phyloP scores from a whole-genome alignment of 2,329 filamentous ascomycete species.

The Claviceps capensis region DNA sequence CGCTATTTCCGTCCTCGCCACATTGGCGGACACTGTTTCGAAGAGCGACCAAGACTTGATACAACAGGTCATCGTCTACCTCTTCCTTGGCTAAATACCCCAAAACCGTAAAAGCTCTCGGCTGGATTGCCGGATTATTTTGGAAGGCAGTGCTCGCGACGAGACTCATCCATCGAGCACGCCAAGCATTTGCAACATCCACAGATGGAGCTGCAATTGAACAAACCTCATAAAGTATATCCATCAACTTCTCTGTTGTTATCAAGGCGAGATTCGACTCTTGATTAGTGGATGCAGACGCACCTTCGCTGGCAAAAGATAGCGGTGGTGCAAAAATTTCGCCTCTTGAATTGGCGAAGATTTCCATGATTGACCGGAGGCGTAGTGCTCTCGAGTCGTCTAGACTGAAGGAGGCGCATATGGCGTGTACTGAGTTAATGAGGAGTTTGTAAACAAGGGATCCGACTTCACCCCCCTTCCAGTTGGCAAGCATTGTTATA shows the following conservation, averaged over 20 bases:
- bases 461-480: slow-evolving; percentile 42
- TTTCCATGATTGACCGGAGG: slow-evolving; percentile 40
- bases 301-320: slow-evolving; percentile 34
- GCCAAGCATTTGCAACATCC: slow-evolving; percentile 54
- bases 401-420: slow-evolving; percentile 50
- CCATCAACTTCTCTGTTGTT: slow-evolving; percentile 47
- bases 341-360: slow-evolving; percentile 44
- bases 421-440: slow-evolving; percentile 53
- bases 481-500: slow-evolving; percentile 57
- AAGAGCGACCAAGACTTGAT: slow-evolving; percentile 56
- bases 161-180: slow-evolving; percentile 59
- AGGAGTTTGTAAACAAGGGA: slow-evolving; percentile 48
- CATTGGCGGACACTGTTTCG: slow-evolving; percentile 52
- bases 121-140: slow-evolving; percentile 58
- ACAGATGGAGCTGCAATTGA: slow-evolving; percentile 48
- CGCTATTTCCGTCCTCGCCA: slow-evolving; percentile 48
- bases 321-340: slow-evolving; percentile 42
- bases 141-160: slow-evolving; percentile 61
- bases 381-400: slow-evolving; percentile 45
- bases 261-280: slow-evolving; percentile 37
- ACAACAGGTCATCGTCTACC: slow-evolving; percentile 57
- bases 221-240: slow-evolving; percentile 49
- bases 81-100: slow-evolving; percentile 57
- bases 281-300: slow-evolving; percentile 39
- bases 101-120: slow-evolving; percentile 57